A percentile compares a stretch with the other conserved stretches of the same genome.
Conservation (phyloP, 345 rosid genomes). For the Toxicodendron radicans region DNA sequence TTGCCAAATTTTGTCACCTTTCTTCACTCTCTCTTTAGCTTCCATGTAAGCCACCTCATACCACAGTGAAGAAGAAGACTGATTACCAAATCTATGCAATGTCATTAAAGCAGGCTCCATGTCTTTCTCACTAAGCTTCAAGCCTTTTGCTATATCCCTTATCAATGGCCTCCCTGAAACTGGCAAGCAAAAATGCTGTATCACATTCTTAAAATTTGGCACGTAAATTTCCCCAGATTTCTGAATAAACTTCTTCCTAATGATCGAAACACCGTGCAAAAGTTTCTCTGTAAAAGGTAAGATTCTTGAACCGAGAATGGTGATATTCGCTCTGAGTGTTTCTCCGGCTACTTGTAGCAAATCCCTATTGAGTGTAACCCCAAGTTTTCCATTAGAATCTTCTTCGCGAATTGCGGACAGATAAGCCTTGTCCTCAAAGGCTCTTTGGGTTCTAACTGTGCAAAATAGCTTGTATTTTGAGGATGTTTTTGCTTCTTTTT, state of each 20-base stretch:
- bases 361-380: constrained; percentile 48
- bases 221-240: constrained; percentile 36
- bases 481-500: constrained; percentile 20
- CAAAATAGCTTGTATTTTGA: constrained; percentile 44
- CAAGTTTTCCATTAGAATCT: constrained; percentile 49
- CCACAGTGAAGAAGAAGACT: constrained; percentile 58
- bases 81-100: constrained; percentile 59
- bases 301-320: constrained; percentile 36
- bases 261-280: constrained; percentile 25
- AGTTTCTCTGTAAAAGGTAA: constrained; percentile 38
- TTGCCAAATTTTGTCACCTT: constrained; percentile 51
- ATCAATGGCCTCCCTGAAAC: constrained; percentile 45
- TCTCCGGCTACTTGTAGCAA: constrained; percentile 40
- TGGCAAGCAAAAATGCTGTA: constrained; percentile 58
- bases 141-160: constrained; percentile 43
- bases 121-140: constrained; percentile 40
- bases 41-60: constrained; percentile 56
- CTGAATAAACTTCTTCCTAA: constrained; percentile 26
- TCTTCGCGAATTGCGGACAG: constrained; percentile 44
- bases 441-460: constrained; percentile 42
- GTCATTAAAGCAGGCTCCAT: constrained; percentile 55
- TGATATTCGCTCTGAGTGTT: constrained; percentile 32
- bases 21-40: constrained; percentile 46
- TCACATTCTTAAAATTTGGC: constrained; percentile 45
- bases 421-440: constrained; percentile 42